Conservation (phyloP, 2,329 filamentous ascomycete genomes). For the Myotisia sp. region DNA sequence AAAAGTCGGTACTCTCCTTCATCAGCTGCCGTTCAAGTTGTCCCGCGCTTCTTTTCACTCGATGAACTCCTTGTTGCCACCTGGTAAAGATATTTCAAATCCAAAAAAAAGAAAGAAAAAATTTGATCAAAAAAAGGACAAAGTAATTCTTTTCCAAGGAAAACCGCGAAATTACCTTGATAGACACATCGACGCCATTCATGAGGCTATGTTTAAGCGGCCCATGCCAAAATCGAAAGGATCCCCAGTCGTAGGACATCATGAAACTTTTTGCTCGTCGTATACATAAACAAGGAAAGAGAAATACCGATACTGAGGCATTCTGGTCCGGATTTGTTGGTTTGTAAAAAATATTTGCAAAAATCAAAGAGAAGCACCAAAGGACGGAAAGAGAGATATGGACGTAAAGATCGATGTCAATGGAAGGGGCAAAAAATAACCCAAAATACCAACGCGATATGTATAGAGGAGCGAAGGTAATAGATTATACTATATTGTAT, state of each 20-base stretch:
- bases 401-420: neutral
- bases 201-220: too few species aligned
- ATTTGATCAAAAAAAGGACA: neutral
- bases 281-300: conserved; percentile 26
- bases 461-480: neutral
- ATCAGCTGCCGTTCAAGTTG: too few species aligned
- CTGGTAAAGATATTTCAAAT: too few species aligned
- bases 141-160: neutral
- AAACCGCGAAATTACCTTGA: conserved; percentile 20
- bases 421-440: conserved; percentile 1
- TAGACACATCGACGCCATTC: conserved; percentile 30
- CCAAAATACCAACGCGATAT: conserved; percentile 1
- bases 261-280: conserved; percentile 30
- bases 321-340: conserved; percentile 22
- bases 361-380: conserved; percentile 12
- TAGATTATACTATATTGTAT: too few species aligned
- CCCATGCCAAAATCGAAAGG: too few species aligned
- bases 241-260: conserved; percentile 24
- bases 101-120: conserved; percentile 3
- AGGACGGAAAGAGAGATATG: neutral
- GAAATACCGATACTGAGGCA: conserved; percentile 16
- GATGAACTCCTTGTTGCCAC: too few species aligned
- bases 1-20: too few species aligned
- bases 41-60: too few species aligned
- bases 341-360: conserved; percentile 25